phyloP scores from a whole-genome alignment of 768 basidiomycete species.

The Termitomyces sp. region DNA sequence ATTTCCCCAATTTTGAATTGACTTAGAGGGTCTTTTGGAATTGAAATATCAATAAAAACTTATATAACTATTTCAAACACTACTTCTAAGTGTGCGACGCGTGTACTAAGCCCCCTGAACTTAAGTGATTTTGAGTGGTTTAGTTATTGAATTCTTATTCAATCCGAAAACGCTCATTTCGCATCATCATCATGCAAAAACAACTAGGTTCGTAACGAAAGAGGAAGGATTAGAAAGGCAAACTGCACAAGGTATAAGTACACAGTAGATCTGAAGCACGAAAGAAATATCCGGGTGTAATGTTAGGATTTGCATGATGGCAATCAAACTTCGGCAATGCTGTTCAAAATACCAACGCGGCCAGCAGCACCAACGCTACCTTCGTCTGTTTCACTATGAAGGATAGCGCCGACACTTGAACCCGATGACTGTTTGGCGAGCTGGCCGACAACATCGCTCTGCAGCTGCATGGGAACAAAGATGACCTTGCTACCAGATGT shows the following conservation, averaged over 20 bases:
- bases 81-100: too few species aligned
- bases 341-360: conserved; percentile 51
- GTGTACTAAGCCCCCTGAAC: too few species aligned
- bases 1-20: too few species aligned
- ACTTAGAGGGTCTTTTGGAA: too few species aligned
- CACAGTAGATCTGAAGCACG: background rate
- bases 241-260: conserved; percentile 4
- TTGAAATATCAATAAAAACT: too few species aligned
- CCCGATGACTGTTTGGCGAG: conserved; percentile 29
- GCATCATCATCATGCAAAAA: background rate
- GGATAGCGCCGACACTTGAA: conserved; percentile 24
- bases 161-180: too few species aligned
- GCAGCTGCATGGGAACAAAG: conserved; percentile 91
- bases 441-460: conserved; percentile 64
- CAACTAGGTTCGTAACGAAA: background rate
- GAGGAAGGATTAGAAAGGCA: background rate
- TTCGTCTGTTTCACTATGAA: conserved; percentile 37
- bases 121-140: too few species aligned
- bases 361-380: conserved; percentile 36
- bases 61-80: too few species aligned
- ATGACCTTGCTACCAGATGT: conserved; percentile 87
- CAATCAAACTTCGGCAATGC: conserved; percentile 44
- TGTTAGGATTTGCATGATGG: background rate
- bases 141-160: too few species aligned
- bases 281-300: conserved; percentile 2